These are phyloP conservation scores for Candida glucosophila DNA, from an alignment of 1,139 yeast genomes.

Conservation along the genomic window DNA sequence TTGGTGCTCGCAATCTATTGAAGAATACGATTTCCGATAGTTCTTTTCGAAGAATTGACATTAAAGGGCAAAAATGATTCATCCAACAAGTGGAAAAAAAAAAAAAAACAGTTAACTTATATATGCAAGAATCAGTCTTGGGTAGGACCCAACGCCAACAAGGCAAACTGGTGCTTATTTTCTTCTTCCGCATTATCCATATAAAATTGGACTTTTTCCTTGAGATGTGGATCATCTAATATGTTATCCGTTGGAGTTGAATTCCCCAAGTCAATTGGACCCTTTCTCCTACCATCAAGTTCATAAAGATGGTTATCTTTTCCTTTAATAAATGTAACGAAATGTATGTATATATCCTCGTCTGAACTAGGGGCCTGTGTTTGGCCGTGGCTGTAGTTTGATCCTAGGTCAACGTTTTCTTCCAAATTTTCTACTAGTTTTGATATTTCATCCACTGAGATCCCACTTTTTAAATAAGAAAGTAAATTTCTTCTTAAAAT, in stretches of 20 bases:
- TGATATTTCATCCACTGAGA: constrained; percentile 30
- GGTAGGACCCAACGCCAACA: constrained; percentile 59
- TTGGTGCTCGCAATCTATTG: constrained; percentile 39
- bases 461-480: constrained; percentile 12
- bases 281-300: constrained; percentile 80
- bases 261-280: constrained; percentile 62
- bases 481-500: constrained; percentile 18
- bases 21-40: constrained; percentile 31
- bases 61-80: constrained; percentile 72
- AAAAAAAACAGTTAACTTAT: too few species aligned
- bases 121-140: constrained; percentile 26
- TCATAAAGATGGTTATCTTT: constrained; percentile 60
- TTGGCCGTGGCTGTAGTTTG: constrained; percentile 54
- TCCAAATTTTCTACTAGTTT: constrained; percentile 49
- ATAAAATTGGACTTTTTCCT: constrained; percentile 54
- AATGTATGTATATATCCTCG: constrained; percentile 64
- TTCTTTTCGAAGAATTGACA: constrained; percentile 63
- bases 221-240: constrained; percentile 42
- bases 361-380: constrained; percentile 73
- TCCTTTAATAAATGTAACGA: constrained; percentile 63
- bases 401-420: constrained; percentile 36
- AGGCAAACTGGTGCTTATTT: constrained; percentile 53
- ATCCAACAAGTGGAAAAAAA: too few species aligned
- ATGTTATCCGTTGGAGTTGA: constrained; percentile 32
- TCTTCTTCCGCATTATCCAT: constrained; percentile 53